Conservation (phyloP, 2,329 filamentous ascomycete genomes). For the Blastomyces silverae region DNA sequence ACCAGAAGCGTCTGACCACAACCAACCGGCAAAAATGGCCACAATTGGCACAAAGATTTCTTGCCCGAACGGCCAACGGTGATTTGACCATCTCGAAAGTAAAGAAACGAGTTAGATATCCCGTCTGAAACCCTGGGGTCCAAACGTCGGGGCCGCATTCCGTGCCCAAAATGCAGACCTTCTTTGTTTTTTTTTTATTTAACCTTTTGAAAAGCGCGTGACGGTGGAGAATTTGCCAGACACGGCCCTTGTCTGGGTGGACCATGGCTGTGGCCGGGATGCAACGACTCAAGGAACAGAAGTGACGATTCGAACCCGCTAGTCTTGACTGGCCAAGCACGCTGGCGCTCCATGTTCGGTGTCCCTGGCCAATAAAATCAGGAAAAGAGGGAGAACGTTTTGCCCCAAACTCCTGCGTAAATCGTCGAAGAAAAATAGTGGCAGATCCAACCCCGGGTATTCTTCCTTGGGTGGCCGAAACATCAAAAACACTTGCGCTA, state of each 20-base stretch:
- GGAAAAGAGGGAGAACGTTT: background rate
- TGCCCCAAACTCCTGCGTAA: background rate
- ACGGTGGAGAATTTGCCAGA: background rate
- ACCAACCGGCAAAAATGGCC: background rate
- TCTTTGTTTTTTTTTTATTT: background rate
- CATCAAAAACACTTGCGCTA: background rate
- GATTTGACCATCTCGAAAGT: background rate
- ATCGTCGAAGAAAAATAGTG: background rate
- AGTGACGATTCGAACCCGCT: no score
- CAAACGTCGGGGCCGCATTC: background rate
- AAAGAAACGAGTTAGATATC: background rate
- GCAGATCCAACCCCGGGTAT: slow-evolving; percentile 13
- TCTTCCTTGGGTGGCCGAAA: background rate
- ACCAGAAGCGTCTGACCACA: background rate
- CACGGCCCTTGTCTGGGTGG: background rate
- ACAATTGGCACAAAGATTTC: background rate
- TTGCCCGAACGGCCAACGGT: background rate
- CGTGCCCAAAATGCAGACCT: no score
- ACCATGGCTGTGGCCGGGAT: background rate
- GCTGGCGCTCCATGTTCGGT: background rate
- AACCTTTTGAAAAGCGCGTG: background rate
- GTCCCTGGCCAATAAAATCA: background rate
- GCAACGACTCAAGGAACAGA: slow-evolving; percentile 5
- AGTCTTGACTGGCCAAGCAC: no score
- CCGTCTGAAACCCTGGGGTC: background rate